phyloP scores from a whole-genome alignment of 306 rosid species.

The Begonia peltatifolia region DNA sequence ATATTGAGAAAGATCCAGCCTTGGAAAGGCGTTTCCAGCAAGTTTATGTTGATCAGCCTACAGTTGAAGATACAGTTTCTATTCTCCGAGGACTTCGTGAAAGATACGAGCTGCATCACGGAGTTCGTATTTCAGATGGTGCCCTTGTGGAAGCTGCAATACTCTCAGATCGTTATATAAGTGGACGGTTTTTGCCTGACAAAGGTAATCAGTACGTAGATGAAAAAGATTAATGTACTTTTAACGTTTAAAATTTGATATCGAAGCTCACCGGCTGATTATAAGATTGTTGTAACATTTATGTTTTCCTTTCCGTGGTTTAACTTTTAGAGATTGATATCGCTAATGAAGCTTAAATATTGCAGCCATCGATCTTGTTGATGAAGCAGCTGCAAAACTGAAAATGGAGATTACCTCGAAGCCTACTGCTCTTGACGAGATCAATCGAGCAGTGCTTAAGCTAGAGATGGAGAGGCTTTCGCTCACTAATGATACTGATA shows the following conservation, averaged over 20 bases:
- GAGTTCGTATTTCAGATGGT: constrained; percentile 93
- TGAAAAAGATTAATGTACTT: too few species aligned
- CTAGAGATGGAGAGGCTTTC: constrained; percentile 97
- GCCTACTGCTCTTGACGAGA: constrained; percentile 94
- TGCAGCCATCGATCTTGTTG: constrained; percentile 94
- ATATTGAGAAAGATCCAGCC: constrained; percentile 97
- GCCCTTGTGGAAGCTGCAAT: constrained; percentile 98
- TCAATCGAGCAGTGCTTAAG: constrained; percentile 84
- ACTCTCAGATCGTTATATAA: constrained; percentile 92
- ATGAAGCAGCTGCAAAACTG: constrained; percentile 97
- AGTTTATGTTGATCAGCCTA: constrained; percentile 92
- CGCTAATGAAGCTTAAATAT: constrained; percentile 15
- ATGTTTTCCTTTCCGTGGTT: neutral
- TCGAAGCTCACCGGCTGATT: neutral
- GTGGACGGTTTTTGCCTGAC: constrained; percentile 95
- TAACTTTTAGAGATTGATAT: neutral
- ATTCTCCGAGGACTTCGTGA: constrained; percentile 88
- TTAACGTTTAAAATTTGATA: neutral
- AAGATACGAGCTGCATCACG: constrained; percentile 97
- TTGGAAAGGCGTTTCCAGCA: constrained; percentile 97
- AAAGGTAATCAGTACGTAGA: constrained; percentile 40
- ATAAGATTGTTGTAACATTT: neutral
- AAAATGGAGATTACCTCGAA: constrained; percentile 98
- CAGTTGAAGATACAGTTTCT: constrained; percentile 79
- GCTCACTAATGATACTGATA: constrained; percentile 79